phyloP scores from a whole-genome alignment of 495 filamentous ascomycete genomes.

The Chaetomidium leptoderma region DNA sequence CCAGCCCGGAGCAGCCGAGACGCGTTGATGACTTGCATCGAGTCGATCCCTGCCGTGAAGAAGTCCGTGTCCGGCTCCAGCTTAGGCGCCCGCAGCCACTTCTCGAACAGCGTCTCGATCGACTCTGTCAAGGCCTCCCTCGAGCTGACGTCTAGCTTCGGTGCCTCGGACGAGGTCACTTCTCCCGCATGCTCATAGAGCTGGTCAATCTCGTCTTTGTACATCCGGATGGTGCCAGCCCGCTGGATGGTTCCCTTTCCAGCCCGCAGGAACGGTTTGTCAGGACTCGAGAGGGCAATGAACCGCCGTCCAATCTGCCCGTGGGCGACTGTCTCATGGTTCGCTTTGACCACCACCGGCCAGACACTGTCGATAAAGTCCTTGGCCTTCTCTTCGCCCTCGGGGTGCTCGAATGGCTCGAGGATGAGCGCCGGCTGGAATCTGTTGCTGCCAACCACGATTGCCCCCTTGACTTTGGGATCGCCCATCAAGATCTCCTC shows the following conservation, averaged over 20 bases:
- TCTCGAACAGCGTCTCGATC: conserved; percentile 34
- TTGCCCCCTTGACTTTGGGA: conserved; percentile 42
- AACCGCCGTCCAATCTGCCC: conserved; percentile 40
- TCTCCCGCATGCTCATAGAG: conserved; percentile 39
- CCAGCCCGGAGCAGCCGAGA: conserved; percentile 35
- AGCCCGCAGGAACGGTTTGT: conserved; percentile 52
- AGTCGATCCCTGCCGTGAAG: conserved; percentile 48
- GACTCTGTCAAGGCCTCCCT: conserved; percentile 32
- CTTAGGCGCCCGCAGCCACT: conserved; percentile 26
- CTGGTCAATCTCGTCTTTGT: conserved; percentile 50
- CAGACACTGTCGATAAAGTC: conserved; percentile 38
- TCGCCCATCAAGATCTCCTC: conserved; percentile 46
- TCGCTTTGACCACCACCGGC: conserved; percentile 43
- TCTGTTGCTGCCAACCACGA: conserved; percentile 48
- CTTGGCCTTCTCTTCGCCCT: conserved; percentile 26
- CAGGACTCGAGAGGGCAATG: conserved; percentile 40
- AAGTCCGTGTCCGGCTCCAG: conserved; percentile 40
- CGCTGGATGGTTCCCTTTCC: conserved; percentile 56
- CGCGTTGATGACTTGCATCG: conserved; percentile 46
- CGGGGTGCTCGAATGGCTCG: conserved; percentile 38
- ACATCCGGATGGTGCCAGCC: conserved; percentile 43
- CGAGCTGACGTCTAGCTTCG: conserved; percentile 31
- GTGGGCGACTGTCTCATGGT: conserved; percentile 45
- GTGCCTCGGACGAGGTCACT: conserved; percentile 18
- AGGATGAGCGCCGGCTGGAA: conserved; percentile 53